Percentiles rank a stretch among this genome's conserved stretches.
Evolutionary conservation across 1,284 basidiomycete species (phyloP).

Genomic region (Cryptococcus jaspeensis): DNA sequence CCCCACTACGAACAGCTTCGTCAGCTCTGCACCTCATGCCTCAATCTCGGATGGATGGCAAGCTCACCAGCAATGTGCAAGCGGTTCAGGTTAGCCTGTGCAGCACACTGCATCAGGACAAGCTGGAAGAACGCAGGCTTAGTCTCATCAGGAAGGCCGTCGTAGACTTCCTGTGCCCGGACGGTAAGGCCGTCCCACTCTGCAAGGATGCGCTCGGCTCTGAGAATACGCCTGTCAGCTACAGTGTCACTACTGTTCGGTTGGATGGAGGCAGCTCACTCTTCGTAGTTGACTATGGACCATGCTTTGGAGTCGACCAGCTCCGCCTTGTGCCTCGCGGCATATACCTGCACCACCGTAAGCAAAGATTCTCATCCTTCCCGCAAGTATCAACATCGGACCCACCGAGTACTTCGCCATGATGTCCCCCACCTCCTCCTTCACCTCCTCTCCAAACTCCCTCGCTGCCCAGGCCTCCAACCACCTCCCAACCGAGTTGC

Average conservation of each 20-base stretch:
- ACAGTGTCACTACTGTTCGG: conserved; percentile 1
- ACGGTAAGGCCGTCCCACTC: conserved; percentile 55
- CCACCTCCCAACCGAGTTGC: conserved; percentile 21
- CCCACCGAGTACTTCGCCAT: conserved; percentile 26
- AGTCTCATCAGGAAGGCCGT: conserved; percentile 52
- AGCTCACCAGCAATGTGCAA: conserved; percentile 61
- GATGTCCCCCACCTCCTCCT: conserved; percentile 29
- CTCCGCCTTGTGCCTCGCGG: conserved; percentile 60
- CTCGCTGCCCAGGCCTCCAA: conserved; percentile 24
- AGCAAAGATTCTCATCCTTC: background rate
- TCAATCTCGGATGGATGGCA: conserved; percentile 39
- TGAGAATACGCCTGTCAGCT: conserved; percentile 26
- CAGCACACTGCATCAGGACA: conserved; percentile 62
- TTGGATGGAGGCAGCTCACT: conserved; percentile 54
- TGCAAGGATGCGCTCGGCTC: conserved; percentile 60
- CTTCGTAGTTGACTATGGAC: conserved; percentile 65
- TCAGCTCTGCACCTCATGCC: conserved; percentile 44
- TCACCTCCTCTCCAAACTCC: conserved; percentile 26
- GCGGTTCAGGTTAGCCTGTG: conserved; percentile 56
- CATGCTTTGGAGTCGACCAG: conserved; percentile 64
- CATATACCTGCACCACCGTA: conserved; percentile 11
- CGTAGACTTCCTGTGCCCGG: conserved; percentile 61
- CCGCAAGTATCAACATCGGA: background rate
- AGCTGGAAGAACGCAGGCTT: conserved; percentile 67
- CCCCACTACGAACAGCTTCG: conserved; percentile 16